Evolutionary conservation across 805 yeast species (phyloP), one percentile per base, ranked within the genome.

Genomic region (Lachancea sp.): DNA sequence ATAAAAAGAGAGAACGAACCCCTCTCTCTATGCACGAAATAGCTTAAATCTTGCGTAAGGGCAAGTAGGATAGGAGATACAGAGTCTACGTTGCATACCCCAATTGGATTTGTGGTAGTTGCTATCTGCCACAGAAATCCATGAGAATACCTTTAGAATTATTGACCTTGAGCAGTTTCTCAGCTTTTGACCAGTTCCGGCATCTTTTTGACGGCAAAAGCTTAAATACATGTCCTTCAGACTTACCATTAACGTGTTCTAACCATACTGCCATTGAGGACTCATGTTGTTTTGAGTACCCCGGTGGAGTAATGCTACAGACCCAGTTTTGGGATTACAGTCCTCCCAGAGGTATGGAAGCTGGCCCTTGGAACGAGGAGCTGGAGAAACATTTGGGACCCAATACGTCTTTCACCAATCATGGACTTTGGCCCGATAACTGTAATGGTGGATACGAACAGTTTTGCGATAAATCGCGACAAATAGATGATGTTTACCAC

Each of bases 241-340:
- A 77, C 48, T 44, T 69, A 2, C 89, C 90, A 1, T 56, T 74
- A 25, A 71, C 84, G 6, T 83, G 92, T 52, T 54, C 72, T 15
- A 79, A 80, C 49, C 55, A 67, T 4, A 72, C 83, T 0, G 69
- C 66, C 2, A 67, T 76, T 2, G 64, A 59, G 0, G 79, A 86
- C 58, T 56, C 76, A 2, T 89, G 97, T 56, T 89, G 97, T 63
- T 85, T 80, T 58, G 96, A 88, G 56, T 74, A 75, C 35, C 89
- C 89, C 8, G 90, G 94, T 34, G 97, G 97, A 5, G 70, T 86
- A 12, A 67, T 89, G 26, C 62, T 89, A 38, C 83, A 77, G 56
- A 84, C 97, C 0, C 97, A 89, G 58, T 88, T 89, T 65, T 89
- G 97, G 97, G 95, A 89, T 62, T 83, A 82, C 56, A 63, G 68